Evolutionary conservation across 306 rosid genomes (phyloP).

Genomic region (Prunus salicina): DNA sequence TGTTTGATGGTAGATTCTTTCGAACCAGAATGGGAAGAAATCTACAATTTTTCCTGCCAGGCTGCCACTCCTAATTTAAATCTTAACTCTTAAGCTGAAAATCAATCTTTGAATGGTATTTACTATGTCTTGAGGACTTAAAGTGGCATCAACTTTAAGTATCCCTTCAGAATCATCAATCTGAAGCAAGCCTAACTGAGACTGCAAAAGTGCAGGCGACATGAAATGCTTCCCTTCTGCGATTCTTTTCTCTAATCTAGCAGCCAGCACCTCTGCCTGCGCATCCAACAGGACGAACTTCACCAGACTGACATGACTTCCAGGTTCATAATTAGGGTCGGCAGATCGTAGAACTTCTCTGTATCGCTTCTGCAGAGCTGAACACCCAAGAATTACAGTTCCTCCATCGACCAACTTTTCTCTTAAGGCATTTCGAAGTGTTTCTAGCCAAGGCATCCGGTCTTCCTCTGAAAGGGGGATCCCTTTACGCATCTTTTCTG

Average conservation of each 20-base stretch:
- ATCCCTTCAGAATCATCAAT: conserved; percentile 63
- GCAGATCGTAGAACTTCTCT: conserved; percentile 73
- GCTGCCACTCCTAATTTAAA: not conserved
- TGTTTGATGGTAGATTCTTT: too few species aligned
- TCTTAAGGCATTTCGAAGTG: conserved; percentile 34
- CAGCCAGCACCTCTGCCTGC: conserved; percentile 51
- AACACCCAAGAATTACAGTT: conserved; percentile 61
- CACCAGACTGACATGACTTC: conserved; percentile 40
- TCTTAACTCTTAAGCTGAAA: not conserved
- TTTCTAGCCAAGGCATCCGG: conserved; percentile 83
- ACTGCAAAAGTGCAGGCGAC: conserved; percentile 75
- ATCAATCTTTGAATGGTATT: conserved; percentile 20
- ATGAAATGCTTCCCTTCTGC: conserved; percentile 81
- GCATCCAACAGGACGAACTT: conserved; percentile 72
- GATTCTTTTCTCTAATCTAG: conserved; percentile 54
- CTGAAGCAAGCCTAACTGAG: conserved; percentile 72
- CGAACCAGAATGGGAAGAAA: too few species aligned
- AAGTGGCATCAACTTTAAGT: conserved; percentile 57
- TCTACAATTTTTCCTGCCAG: not conserved
- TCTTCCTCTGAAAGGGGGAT: conserved; percentile 78
- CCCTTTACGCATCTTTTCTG: conserved; percentile 77
- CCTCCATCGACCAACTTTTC: conserved; percentile 28
- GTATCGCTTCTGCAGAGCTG: conserved; percentile 70
- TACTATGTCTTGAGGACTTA: conserved; percentile 36
- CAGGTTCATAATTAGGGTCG: conserved; percentile 48